phyloP scores from a whole-genome alignment of 2,329 filamentous ascomycete genomes.

The Periconia digitata region DNA sequence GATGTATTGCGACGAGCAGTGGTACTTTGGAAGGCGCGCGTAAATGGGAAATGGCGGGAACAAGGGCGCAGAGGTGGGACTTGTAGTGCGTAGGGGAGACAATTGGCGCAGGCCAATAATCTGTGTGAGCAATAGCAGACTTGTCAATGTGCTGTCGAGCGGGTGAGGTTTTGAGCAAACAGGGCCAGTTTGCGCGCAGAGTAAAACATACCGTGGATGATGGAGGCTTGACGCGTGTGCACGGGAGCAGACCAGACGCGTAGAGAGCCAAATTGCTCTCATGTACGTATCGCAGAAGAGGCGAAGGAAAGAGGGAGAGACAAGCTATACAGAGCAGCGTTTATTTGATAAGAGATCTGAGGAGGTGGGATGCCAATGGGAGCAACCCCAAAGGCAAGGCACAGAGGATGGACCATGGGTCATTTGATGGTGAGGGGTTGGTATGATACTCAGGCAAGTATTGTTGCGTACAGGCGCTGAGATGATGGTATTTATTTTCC shows the following conservation, averaged over 20 bases:
- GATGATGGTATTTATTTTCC: no score
- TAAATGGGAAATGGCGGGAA: not conserved
- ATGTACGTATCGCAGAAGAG: not conserved
- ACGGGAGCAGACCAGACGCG: slow-evolving; percentile 3
- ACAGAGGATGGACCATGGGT: slow-evolving; percentile 6
- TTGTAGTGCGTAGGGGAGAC: slow-evolving; percentile 2
- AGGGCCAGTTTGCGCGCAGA: slow-evolving; percentile 1
- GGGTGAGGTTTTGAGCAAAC: slow-evolving; percentile 5
- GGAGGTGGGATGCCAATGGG: not conserved
- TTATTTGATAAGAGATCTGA: slow-evolving; percentile 13
- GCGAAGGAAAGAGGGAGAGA: not conserved
- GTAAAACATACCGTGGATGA: slow-evolving; percentile 8
- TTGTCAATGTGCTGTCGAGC: slow-evolving; percentile 4
- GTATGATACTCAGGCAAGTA: no score
- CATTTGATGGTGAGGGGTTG: no score
- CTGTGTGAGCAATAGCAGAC: not conserved
- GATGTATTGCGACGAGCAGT: not conserved
- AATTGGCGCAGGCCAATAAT: slow-evolving; percentile 8
- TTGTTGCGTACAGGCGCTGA: no score
- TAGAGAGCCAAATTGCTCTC: not conserved
- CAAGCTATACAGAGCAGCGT: no score
- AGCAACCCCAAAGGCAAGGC: slow-evolving; percentile 1
- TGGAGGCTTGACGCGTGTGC: not conserved
- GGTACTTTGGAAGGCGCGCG: not conserved
- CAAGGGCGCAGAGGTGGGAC: not conserved